Percentiles rank a stretch among this genome's conserved stretches.
These are phyloP conservation scores for Aspergillus clavatus DNA, from an alignment of 2,329 filamentous ascomycete genomes.

Conservation along the genomic window DNA sequence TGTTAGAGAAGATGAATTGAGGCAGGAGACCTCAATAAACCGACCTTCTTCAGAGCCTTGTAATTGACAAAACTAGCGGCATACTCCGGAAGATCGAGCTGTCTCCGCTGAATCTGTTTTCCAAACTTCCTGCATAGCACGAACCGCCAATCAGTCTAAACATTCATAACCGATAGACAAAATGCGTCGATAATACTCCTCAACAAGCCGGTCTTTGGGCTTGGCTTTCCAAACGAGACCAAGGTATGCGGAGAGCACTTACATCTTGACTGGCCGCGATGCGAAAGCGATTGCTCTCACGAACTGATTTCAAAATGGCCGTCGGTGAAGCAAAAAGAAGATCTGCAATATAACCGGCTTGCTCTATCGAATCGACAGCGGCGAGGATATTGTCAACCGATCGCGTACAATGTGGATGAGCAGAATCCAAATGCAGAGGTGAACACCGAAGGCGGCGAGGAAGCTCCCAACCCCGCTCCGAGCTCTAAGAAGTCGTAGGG, in stretches of 20 bases:
- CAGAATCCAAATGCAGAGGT: not conserved
- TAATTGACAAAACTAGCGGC: conserved; percentile 99
- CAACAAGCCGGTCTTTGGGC: no score
- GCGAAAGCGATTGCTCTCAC: conserved; percentile 7
- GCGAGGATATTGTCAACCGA: not conserved
- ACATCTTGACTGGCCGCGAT: conserved; percentile 17
- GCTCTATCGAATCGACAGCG: no score
- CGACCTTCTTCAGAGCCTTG: conserved; percentile 96
- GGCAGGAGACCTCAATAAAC: not conserved
- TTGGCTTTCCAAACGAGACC: no score
- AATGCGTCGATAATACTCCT: not conserved
- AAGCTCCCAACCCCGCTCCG: not conserved
- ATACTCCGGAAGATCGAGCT: conserved; percentile 99
- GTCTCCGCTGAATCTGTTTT: conserved; percentile 98
- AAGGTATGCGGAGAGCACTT: conserved; percentile 3
- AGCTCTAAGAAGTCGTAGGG: not conserved
- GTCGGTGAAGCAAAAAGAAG: conserved; percentile 2
- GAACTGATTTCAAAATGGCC: conserved; percentile 6
- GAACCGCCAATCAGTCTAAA: not conserved
- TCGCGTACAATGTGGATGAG: not conserved
- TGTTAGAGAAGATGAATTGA: conserved; percentile 8
- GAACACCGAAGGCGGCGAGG: not conserved
- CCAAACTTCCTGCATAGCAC: conserved; percentile 83
- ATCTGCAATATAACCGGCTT: not conserved
- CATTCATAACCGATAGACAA: not conserved